Evolutionary conservation across 257 asterid genomes (phyloP).

Genomic region (Lantana camara): DNA sequence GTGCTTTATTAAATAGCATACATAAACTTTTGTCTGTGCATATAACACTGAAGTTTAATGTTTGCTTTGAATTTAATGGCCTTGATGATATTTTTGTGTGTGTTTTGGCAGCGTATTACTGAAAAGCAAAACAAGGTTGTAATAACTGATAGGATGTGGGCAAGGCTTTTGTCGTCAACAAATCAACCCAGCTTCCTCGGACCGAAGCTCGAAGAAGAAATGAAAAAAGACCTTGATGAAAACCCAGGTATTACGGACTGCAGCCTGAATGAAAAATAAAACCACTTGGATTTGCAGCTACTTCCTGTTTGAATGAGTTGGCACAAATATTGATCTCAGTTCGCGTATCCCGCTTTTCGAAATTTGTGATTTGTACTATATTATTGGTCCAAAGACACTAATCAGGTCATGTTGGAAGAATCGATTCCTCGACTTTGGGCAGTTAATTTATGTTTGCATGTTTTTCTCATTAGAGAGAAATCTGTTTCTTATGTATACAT

Average conservation of each 20-base stretch:
- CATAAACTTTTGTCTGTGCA: not conserved
- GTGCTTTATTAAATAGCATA: too few species aligned
- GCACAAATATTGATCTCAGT: conserved; percentile 21
- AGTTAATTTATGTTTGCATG: conserved; percentile 34
- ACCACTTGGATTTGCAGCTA: conserved; percentile 29
- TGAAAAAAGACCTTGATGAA: conserved; percentile 16
- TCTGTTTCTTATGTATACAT: conserved; percentile 22
- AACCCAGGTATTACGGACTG: conserved; percentile 39
- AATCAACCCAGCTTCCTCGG: conserved; percentile 71
- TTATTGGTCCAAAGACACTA: conserved; percentile 24
- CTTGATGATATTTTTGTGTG: not conserved
- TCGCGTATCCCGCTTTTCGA: not conserved
- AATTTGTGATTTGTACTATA: conserved; percentile 35
- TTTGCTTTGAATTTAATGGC: conserved; percentile 5
- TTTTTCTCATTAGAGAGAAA: conserved; percentile 8
- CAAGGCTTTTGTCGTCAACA: conserved; percentile 77
- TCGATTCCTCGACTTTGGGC: conserved; percentile 56
- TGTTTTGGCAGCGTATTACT: conserved; percentile 54
- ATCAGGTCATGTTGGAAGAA: conserved; percentile 47
- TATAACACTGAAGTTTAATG: not conserved
- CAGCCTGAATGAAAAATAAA: conserved; percentile 20
- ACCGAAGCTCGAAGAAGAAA: conserved; percentile 32
- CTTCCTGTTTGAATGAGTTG: conserved; percentile 27
- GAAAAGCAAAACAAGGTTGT: conserved; percentile 70
- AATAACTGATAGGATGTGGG: conserved; percentile 82